Conservation (phyloP, 306 rosid genomes). For the Medicago arabica region DNA sequence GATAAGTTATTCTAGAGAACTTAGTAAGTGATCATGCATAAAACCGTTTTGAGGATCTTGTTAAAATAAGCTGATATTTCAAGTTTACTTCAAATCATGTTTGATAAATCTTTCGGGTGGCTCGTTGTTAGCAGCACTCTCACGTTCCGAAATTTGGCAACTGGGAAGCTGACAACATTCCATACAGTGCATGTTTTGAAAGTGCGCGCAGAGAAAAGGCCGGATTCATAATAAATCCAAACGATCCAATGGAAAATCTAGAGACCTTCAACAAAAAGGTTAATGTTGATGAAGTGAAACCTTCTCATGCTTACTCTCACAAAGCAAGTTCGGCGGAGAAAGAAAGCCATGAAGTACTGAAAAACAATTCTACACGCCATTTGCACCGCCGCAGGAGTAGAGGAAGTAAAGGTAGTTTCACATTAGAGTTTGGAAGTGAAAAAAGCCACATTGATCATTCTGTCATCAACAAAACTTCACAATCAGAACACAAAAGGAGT, state of each 20-base stretch:
- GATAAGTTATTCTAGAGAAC: background rate
- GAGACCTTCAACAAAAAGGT: conserved; percentile 5
- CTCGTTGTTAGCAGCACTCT: conserved; percentile 3
- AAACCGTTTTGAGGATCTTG: background rate
- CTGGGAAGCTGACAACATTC: conserved; percentile 42
- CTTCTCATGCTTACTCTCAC: conserved; percentile 9
- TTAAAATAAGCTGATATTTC: background rate
- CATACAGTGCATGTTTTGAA: conserved; percentile 47
- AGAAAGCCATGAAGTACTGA: conserved; percentile 12
- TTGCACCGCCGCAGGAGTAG: conserved; percentile 12
- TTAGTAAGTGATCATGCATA: background rate
- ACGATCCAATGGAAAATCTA: conserved; percentile 43
- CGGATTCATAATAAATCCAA: conserved; percentile 32
- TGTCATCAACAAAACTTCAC: background rate
- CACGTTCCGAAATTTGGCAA: conserved; percentile 47
- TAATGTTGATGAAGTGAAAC: conserved; percentile 26
- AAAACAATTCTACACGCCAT: background rate
- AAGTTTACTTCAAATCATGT: background rate
- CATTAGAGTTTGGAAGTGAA: conserved; percentile 25
- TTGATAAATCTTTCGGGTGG: background rate
- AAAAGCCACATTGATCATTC: background rate
- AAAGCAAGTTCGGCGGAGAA: conserved; percentile 19
- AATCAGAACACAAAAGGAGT: conserved; percentile 24
- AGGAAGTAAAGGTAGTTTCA: conserved; percentile 35
- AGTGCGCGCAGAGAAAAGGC: conserved; percentile 35